Base-by-base conservation (phyloP, 129 eudicot genomes). In the Artemisia tridentata region DNA sequence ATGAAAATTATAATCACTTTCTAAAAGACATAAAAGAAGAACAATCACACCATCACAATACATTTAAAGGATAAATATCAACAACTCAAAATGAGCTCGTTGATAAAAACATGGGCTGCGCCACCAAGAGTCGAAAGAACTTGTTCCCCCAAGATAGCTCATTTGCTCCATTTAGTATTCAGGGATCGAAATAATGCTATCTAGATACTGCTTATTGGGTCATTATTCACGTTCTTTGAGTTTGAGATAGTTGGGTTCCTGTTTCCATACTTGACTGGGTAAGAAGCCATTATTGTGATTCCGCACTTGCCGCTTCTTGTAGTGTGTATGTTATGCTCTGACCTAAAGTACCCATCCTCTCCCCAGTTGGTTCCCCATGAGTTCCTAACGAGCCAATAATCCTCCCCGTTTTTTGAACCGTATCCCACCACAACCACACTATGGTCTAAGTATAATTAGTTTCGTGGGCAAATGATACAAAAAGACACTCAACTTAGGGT, bases 361-460 rank as follows among this genome's bases (percentile, higher is more conserved):
- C 95, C 98, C 98, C 98, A 92, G 2, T 56, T n/a, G n/a, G n/a
- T n/a, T n/a, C n/a, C n/a, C n/a, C n/a, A n/a, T n/a, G n/a, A n/a
- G n/a, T n/a, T n/a, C 79, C 95, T 80, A 47, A 92, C 96, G 4
- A 81, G 77, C 98, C 98, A 92, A 63, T 89, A 89, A 49, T 85
- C 96, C 51, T 72, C 62, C 0, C 95, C 95, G 13, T 85, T 73
- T 61, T 89, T 95, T 21, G 86, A 67, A 21, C 98, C 95, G 54
- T 92, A 92, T 17, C 98, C 98, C 34, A 92, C 98, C 58, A 75
- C 98, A 63, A 87, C 96, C 45, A 89, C 98, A 9, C 95, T 96
- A 61, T 92, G 96, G 81, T 89, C n/a, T n/a, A n/a, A n/a, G n/a
- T n/a, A n/a, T n/a, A n/a, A n/a, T n/a, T n/a, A n/a, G n/a, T n/a